phyloP scores from a whole-genome alignment of 73 alveolate genomes.

The Tetrahymena thermophila region DNA sequence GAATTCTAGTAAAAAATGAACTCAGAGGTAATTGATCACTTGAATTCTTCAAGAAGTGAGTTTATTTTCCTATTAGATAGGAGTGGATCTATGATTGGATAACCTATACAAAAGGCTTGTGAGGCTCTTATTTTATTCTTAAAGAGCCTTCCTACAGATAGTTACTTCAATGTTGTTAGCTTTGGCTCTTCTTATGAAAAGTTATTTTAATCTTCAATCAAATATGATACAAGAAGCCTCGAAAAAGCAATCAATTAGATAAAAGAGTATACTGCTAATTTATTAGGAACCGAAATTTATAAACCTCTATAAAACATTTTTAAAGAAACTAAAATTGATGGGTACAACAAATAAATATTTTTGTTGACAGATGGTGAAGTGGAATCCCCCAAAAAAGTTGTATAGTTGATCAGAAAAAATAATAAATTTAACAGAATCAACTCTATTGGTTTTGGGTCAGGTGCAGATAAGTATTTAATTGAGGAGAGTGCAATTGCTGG shows the following conservation, averaged over 20 bases:
- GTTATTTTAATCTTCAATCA: neutral
- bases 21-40: neutral
- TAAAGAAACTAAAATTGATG: neutral
- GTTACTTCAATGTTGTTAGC: constrained; percentile 61
- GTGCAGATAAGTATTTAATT: neutral
- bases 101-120: constrained; percentile 50
- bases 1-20: neutral
- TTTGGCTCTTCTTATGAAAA: constrained; percentile 45
- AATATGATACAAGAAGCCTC: neutral
- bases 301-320: constrained; percentile 53
- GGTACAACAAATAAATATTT: neutral
- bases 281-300: constrained; percentile 90
- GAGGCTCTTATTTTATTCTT: constrained; percentile 58
- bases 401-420: neutral
- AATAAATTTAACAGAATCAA: neutral
- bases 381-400: neutral
- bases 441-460: neutral
- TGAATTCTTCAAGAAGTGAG: constrained; percentile 1
- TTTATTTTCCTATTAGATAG: constrained; percentile 73
- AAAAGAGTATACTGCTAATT: constrained; percentile 9
- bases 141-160: constrained; percentile 60
- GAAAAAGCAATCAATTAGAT: neutral
- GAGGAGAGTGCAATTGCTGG: neutral
- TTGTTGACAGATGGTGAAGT: neutral
- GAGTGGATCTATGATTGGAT: constrained; percentile 78